These are phyloP conservation scores for Chenopodium formosanum DNA, from an alignment of 148 eudicot species.

Conservation along the genomic window DNA sequence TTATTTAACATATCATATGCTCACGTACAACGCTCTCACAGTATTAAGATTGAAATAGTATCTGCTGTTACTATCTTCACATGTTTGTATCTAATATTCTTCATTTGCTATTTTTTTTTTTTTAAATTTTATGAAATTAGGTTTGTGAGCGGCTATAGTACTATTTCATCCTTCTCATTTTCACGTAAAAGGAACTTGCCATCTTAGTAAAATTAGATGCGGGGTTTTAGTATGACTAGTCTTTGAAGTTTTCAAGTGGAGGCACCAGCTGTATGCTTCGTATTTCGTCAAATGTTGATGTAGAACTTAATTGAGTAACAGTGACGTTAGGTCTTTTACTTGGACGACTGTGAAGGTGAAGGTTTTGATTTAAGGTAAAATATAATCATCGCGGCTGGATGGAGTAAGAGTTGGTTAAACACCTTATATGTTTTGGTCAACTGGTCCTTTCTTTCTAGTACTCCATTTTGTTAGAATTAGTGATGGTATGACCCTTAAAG, in stretches of 20 bases:
- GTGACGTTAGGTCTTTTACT: not conserved
- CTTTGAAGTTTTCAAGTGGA: not conserved
- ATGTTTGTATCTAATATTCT: not conserved
- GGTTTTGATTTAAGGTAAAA: not conserved
- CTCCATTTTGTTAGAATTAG: not conserved
- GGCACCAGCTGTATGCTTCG: not conserved
- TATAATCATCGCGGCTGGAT: not conserved
- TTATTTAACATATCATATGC: not conserved
- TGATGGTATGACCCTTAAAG: not conserved
- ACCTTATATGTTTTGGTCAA: not conserved
- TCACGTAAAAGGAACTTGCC: not conserved
- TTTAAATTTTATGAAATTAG: not conserved
- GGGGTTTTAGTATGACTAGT: not conserved
- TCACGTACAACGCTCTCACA: not conserved
- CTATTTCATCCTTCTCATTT: not conserved
- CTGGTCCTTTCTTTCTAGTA: not conserved
- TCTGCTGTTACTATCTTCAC: not conserved
- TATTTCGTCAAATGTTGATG: not conserved
- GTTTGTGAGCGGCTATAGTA: not conserved
- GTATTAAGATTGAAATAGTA: not conserved
- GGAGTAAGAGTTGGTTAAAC: not conserved
- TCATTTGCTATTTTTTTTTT: not conserved
- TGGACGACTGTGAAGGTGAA: not conserved
- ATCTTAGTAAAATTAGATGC: not conserved
- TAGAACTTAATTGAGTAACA: not conserved